A percentile compares a stretch with the other conserved stretches of the same genome.
Evolutionary conservation across 441 rosid genomes (phyloP).

Genomic region (Lepidium campestre): DNA sequence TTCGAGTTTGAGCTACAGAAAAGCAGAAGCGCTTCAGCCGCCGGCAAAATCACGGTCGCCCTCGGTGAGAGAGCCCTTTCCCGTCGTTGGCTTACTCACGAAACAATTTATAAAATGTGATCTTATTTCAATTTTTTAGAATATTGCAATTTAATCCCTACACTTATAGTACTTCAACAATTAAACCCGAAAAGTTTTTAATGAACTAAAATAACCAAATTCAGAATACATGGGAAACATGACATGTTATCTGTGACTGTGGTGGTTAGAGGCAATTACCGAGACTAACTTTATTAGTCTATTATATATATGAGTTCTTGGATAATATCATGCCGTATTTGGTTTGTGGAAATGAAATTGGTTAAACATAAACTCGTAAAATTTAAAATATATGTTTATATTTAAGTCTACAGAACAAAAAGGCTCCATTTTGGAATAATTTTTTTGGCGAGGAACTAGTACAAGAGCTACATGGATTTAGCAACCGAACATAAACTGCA

Average conservation of each 20-base stretch:
- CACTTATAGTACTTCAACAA: not conserved
- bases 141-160: not conserved
- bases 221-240: not conserved
- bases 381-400: not conserved
- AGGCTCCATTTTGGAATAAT: not conserved
- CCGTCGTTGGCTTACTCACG: not conserved
- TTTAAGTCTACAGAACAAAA: not conserved
- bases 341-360: not conserved
- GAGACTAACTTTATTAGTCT: not conserved
- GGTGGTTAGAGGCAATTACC: not conserved
- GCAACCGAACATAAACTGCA: not conserved
- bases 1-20: not conserved
- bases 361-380: not conserved
- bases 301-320: not conserved
- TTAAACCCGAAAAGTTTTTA: not conserved
- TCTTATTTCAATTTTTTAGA: too few species aligned
- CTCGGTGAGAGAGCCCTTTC: conserved; percentile 3
- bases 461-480: not conserved
- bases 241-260: not conserved
- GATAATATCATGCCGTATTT: not conserved
- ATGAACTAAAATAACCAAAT: not conserved
- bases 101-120: not conserved
- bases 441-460: not conserved
- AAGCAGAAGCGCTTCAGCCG: not conserved
- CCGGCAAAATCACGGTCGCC: not conserved